These are phyloP conservation scores for Auriscalpium orientale DNA, from an alignment of 768 basidiomycete species.

Conservation along the genomic window DNA sequence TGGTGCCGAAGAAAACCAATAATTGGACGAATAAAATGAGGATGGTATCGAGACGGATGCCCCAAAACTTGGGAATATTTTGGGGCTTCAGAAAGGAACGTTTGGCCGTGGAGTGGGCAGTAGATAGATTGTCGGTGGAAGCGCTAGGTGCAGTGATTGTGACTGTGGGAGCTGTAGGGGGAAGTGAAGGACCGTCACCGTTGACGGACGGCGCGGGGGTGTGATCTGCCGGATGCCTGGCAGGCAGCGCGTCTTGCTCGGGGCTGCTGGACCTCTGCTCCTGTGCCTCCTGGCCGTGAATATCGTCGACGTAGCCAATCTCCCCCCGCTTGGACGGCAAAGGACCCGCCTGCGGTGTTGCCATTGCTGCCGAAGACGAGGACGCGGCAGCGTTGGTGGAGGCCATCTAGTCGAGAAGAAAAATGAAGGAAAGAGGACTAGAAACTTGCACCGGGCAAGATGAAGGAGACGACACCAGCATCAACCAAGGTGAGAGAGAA, in stretches of 20 bases:
- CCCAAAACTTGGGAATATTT: constrained; percentile 30
- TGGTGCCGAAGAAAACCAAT: constrained; percentile 34
- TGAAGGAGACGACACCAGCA: constrained; percentile 9
- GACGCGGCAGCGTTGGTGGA: constrained; percentile 17
- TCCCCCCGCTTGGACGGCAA: constrained; percentile 59
- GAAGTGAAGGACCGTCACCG: neutral
- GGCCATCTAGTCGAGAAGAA: constrained; percentile 14
- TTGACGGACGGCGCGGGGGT: constrained; percentile 12
- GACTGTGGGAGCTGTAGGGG: neutral
- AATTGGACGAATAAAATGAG: constrained; percentile 33
- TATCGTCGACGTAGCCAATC: constrained; percentile 49
- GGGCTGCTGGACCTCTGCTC: constrained; percentile 9
- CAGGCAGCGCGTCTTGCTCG: constrained; percentile 25
- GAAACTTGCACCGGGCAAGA: constrained; percentile 40
- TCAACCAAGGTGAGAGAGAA: constrained; percentile 1
- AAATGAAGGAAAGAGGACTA: constrained; percentile 13
- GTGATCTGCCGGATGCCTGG: constrained; percentile 43
- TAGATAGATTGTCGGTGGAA: constrained; percentile 17
- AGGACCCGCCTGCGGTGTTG: constrained; percentile 48
- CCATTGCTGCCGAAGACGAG: constrained; percentile 18
- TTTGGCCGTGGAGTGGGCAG: constrained; percentile 21
- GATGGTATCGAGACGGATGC: constrained; percentile 40
- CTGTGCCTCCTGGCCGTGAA: constrained; percentile 21
- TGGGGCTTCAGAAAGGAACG: constrained; percentile 32
- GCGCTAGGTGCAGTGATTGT: neutral